These are phyloP conservation scores for Beauveria bassiana DNA, from an alignment of 2,329 filamentous ascomycete genomes.

Conservation along the genomic window DNA sequence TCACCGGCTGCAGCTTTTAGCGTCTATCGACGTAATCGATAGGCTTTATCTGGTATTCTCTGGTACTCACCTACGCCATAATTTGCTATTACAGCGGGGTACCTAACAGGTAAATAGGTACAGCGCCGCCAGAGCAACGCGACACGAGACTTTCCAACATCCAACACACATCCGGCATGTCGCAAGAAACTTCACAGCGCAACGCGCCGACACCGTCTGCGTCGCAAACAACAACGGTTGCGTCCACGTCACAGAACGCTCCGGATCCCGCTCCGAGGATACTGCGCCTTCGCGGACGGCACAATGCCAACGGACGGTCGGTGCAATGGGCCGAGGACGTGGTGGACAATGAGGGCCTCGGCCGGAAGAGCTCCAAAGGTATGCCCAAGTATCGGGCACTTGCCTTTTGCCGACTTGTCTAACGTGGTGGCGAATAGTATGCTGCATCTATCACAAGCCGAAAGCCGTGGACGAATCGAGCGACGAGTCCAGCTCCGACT, in stretches of 20 bases:
- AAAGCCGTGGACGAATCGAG: slow-evolving; percentile 77
- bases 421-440: slow-evolving; percentile 51
- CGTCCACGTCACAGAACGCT: slow-evolving; percentile 17
- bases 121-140: background rate
- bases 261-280: slow-evolving; percentile 28
- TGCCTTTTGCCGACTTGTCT: background rate
- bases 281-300: slow-evolving; percentile 45
- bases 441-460: slow-evolving; percentile 94
- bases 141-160: background rate
- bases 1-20: too few species aligned
- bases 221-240: slow-evolving; percentile 23
- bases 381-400: slow-evolving; percentile 14
- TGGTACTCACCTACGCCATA: too few species aligned
- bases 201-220: slow-evolving; percentile 25
- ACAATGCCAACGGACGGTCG: slow-evolving; percentile 41
- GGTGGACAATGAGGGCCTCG: slow-evolving; percentile 90
- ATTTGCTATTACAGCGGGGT: background rate
- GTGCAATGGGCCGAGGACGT: slow-evolving; percentile 93
- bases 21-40: too few species aligned
- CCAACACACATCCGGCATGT: slow-evolving; percentile 18
- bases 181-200: slow-evolving; percentile 22
- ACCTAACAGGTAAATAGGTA: background rate
- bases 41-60: too few species aligned
- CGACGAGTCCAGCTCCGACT: slow-evolving; percentile 54
- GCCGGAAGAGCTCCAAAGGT: slow-evolving; percentile 94